Evolutionary conservation across 306 rosid species (phyloP), one percentile per base, ranked within the genome.

Genomic region (Astragalus membranaceus): DNA sequence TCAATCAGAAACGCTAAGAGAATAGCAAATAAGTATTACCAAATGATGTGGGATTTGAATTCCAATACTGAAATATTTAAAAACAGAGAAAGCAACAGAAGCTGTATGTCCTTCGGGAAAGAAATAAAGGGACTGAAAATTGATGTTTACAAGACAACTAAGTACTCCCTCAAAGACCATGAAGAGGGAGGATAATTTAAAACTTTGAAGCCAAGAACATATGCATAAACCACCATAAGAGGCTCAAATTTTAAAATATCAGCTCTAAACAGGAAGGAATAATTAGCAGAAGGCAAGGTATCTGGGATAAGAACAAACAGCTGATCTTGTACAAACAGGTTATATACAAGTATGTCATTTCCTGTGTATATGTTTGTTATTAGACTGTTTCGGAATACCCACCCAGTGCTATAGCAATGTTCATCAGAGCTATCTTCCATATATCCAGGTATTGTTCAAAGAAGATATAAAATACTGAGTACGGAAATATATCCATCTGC

Each of bases 401-500:
- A 94, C 98, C 98, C 52, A 94, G 89, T 62, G 97, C 97, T 76
- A 84, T 68, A 46, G 87, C 68, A 64, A 94, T 84, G 84, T 90
- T 88, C 77, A 77, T 78, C 81, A 90, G 63, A 60, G 98, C 96
- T 46, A 79, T 63, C 80, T 80, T 80, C 98, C 98, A 94, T 74
- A 90, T 82, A 64, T 94, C 95, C 74, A 94, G 90, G 80, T 88
- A 94, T 75, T 90, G 98, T 81, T 94, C 98, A 62, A 94, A 94
- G 89, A 94, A 94, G 67, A 94, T 88, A 74, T 94, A 94, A 85
- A 94, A 90, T 66, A 94, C 98, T 0, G 98, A 94, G 89, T 94
- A 94, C 4, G 98, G 98, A 81, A 94, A 94, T 77, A 94, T 75
- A 64, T 86, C 79, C 90, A 94, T 90, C 98, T 94, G 97, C 92